Evolutionary conservation across 192 early-diverging fungal genomes (phyloP).

Genomic region (Coemansia sp.): DNA sequence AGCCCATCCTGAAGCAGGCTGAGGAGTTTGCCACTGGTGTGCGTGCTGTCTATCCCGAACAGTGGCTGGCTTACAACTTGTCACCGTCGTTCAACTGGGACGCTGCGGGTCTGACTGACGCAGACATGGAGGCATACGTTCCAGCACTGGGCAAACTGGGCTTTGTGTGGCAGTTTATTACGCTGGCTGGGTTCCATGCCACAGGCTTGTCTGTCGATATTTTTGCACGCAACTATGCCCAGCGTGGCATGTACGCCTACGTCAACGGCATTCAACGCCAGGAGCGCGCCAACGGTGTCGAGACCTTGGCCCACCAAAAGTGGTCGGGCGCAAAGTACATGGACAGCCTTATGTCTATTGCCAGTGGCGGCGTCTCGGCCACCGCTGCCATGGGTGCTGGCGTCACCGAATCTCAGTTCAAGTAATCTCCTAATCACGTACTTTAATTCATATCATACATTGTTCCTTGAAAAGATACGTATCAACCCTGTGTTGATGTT

Average conservation of each 20-base stretch:
- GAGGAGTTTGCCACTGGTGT: constrained; percentile 88
- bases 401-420: constrained; percentile 84
- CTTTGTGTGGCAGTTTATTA: constrained; percentile 99
- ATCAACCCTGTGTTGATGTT: too few relatives aligned
- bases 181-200: constrained; percentile 92
- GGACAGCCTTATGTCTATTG: constrained; percentile 88
- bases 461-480: too few relatives aligned
- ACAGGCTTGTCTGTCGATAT: constrained; percentile 82
- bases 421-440: constrained; percentile 17
- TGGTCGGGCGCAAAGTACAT: constrained; percentile 93
- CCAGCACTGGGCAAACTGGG: constrained; percentile 82
- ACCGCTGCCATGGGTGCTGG: constrained; percentile 96
- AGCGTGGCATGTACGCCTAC: constrained; percentile 92
- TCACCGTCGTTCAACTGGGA: constrained; percentile 99
- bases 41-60: constrained; percentile 70
- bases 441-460: not conserved
- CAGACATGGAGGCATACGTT: constrained; percentile 83
- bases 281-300: constrained; percentile 86
- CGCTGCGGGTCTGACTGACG: constrained; percentile 89
- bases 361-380: constrained; percentile 87
- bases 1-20: constrained; percentile 89
- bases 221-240: constrained; percentile 86
- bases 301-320: constrained; percentile 90
- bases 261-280: constrained; percentile 89
- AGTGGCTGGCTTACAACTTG: constrained; percentile 94